phyloP scores from a whole-genome alignment of 2,329 filamentous ascomycete species.

The Coccinonectria pachysandricola region DNA sequence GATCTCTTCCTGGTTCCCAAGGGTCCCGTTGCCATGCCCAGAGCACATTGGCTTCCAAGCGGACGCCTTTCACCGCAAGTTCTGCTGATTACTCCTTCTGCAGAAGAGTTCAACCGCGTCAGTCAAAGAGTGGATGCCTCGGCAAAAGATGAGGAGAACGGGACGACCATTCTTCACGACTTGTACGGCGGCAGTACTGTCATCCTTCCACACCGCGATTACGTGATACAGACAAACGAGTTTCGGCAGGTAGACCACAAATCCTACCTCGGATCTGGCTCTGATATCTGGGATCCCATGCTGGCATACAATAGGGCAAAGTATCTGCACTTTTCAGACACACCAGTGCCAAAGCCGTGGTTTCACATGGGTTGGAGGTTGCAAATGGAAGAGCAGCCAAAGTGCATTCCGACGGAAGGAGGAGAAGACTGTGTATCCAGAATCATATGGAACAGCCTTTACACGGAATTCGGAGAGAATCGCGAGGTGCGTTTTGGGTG shows the following conservation, averaged over 20 bases:
- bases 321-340: conserved; percentile 61
- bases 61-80: conserved; percentile 47
- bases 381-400: conserved; percentile 9
- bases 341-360: conserved; percentile 56
- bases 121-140: conserved; percentile 14
- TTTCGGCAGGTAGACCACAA: conserved; percentile 43
- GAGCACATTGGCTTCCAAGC: conserved; percentile 57
- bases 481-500: too few relatives aligned
- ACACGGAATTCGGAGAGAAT: background rate
- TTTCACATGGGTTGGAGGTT: conserved; percentile 10
- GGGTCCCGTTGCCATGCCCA: conserved; percentile 54
- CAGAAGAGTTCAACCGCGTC: conserved; percentile 35
- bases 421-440: background rate
- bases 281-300: conserved; percentile 47
- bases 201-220: conserved; percentile 53
- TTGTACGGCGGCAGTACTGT: conserved; percentile 48
- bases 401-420: conserved; percentile 24
- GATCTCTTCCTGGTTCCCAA: conserved; percentile 59
- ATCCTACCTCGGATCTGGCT: conserved; percentile 29
- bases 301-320: conserved; percentile 48
- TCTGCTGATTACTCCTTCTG: conserved; percentile 48
- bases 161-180: conserved; percentile 59
- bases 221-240: conserved; percentile 51
- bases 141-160: conserved; percentile 34
- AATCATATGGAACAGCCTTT: background rate